Evolutionary conservation across 2,329 filamentous ascomycete species (phyloP).

Genomic region (Pseudogymnoascus sp.): DNA sequence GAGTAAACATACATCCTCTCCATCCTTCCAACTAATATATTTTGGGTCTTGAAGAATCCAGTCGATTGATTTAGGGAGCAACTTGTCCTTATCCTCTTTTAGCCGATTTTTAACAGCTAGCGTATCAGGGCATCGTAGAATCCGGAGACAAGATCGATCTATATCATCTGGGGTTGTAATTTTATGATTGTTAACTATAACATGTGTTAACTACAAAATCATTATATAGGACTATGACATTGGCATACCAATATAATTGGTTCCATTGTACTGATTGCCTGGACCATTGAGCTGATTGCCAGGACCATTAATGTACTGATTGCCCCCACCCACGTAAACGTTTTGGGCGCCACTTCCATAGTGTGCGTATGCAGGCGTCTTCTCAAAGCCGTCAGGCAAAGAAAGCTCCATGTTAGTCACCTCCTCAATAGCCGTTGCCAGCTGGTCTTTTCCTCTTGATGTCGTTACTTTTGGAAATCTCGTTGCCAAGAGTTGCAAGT

Average conservation of each 20-base stretch:
- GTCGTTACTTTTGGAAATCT: conserved; percentile 11
- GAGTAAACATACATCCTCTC: conserved; percentile 21
- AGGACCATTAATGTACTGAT: neutral
- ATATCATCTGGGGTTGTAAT: neutral
- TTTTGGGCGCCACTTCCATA: neutral
- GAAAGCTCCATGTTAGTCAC: neutral
- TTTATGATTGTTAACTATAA: neutral
- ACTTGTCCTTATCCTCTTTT: conserved; percentile 15
- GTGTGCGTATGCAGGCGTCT: neutral
- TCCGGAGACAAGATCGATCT: conserved; percentile 13
- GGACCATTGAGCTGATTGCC: neutral
- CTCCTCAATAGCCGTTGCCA: conserved; percentile 13
- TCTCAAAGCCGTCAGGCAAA: neutral
- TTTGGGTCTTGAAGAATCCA: conserved; percentile 22
- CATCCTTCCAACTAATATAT: conserved; percentile 21
- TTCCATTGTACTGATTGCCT: neutral
- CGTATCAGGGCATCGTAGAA: conserved; percentile 16
- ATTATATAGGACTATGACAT: neutral
- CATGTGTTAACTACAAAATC: neutral
- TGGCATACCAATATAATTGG: neutral
- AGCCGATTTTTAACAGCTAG: conserved; percentile 15
- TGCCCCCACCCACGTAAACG: neutral
- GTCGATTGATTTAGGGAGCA: conserved; percentile 12
- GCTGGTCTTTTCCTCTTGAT: conserved; percentile 1
- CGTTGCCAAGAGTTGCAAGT: conserved; percentile 15